Conservation (phyloP, 1,284 basidiomycete species). For the Leccinum fuscescens region DNA sequence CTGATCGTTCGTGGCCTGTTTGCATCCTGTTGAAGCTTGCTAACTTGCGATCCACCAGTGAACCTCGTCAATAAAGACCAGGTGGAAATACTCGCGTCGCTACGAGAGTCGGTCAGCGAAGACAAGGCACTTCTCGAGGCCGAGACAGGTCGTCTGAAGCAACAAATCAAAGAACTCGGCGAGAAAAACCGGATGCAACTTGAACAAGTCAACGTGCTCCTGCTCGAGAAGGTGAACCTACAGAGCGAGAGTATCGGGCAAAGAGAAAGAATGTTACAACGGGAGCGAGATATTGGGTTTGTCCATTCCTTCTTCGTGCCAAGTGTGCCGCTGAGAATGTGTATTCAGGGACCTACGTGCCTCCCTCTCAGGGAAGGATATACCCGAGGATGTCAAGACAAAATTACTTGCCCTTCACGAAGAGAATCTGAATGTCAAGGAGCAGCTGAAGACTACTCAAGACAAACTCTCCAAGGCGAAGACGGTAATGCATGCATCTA, state of each 20-base stretch:
- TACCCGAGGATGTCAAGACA: conserved; percentile 79
- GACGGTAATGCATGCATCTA: conserved; percentile 43
- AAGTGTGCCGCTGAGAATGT: neutral
- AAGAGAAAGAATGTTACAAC: conserved; percentile 78
- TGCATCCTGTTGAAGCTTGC: neutral
- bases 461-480: conserved; percentile 85
- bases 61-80: conserved; percentile 84
- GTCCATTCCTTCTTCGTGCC: conserved; percentile 22
- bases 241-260: conserved; percentile 87
- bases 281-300: conserved; percentile 78
- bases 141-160: conserved; percentile 63
- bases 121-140: conserved; percentile 78
- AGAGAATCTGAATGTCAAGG: conserved; percentile 70
- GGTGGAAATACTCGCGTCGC: conserved; percentile 74
- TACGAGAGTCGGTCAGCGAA: conserved; percentile 86
- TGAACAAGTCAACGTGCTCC: conserved; percentile 82
- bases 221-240: conserved; percentile 89
- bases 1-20: conserved; percentile 64
- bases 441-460: conserved; percentile 67
- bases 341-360: conserved; percentile 66
- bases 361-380: conserved; percentile 67
- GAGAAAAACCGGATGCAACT: conserved; percentile 92
- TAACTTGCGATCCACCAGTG: conserved; percentile 44
- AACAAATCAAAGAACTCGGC: conserved; percentile 67
- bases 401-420: conserved; percentile 76